A percentile compares a stretch with the other conserved stretches of the same genome.
These are phyloP conservation scores for Solioccasus polychromus DNA, from an alignment of 768 basidiomycete species.

Conservation along the genomic window DNA sequence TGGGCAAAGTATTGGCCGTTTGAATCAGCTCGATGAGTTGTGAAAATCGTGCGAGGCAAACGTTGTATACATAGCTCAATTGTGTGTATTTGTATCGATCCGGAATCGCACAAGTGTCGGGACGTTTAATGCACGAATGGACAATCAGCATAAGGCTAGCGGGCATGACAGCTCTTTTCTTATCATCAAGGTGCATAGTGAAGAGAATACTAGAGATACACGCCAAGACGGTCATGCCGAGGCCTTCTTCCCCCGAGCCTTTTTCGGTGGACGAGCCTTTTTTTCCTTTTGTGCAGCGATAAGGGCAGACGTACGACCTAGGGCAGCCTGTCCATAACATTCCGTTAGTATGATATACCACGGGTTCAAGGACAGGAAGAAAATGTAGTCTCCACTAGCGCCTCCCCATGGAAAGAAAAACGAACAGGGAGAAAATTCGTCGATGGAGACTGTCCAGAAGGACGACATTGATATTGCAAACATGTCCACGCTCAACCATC, in stretches of 20 bases:
- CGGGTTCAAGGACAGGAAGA: slow-evolving; percentile 17
- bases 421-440: slow-evolving; percentile 28
- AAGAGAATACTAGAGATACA: slow-evolving; percentile 26
- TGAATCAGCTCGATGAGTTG: slow-evolving; percentile 20
- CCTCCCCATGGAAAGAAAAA: slow-evolving; percentile 31
- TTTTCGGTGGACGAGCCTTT: slow-evolving; percentile 65
- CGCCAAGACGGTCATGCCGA: slow-evolving; percentile 17
- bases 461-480: slow-evolving; percentile 66
- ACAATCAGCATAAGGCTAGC: background rate
- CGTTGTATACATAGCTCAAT: slow-evolving; percentile 8
- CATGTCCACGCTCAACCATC: slow-evolving; percentile 93
- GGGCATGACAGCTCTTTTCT: slow-evolving; percentile 13
- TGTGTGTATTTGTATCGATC: slow-evolving; percentile 21
- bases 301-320: slow-evolving; percentile 76
- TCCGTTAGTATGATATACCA: slow-evolving; percentile 47
- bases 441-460: slow-evolving; percentile 22
- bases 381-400: slow-evolving; percentile 25
- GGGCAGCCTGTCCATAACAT: slow-evolving; percentile 51
- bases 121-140: background rate
- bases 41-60: background rate
- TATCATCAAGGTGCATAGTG: slow-evolving; percentile 21
- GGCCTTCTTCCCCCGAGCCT: slow-evolving; percentile 68
- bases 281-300: slow-evolving; percentile 67
- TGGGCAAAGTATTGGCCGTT: slow-evolving; percentile 39
- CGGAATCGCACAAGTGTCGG: slow-evolving; percentile 1